A percentile compares a stretch with the other conserved stretches of the same genome.
Evolutionary conservation across 2,329 filamentous ascomycete species (phyloP).

Genomic region (Fusarium zealandicum): DNA sequence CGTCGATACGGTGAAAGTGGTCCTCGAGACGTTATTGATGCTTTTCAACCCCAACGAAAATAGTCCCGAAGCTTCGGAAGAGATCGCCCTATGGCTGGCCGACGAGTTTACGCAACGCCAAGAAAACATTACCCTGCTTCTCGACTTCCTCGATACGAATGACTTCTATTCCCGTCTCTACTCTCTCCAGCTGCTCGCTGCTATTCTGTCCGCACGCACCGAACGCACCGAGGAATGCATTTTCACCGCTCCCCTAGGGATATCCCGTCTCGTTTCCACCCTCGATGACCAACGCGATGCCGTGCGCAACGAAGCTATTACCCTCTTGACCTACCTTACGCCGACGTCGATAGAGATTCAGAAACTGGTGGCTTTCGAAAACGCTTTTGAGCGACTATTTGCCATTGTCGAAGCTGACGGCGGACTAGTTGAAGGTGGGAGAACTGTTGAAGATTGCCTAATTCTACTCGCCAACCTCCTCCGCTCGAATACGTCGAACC

Average conservation of each 20-base stretch:
- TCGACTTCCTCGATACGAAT: conserved; percentile 84
- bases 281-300: conserved; percentile 88
- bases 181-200: conserved; percentile 85
- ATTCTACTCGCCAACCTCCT: conserved; percentile 90
- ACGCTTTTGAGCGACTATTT: conserved; percentile 89
- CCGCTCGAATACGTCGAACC: conserved; percentile 86
- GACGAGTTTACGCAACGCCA: conserved; percentile 98
- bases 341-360: conserved; percentile 87
- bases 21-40: conserved; percentile 93
- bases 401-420: conserved; percentile 83
- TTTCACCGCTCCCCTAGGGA: conserved; percentile 85
- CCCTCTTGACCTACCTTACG: conserved; percentile 88
- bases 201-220: conserved; percentile 83
- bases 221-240: conserved; percentile 96
- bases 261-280: conserved; percentile 82
- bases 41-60: conserved; percentile 77
- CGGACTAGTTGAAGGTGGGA: conserved; percentile 79
- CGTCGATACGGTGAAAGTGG: conserved; percentile 93
- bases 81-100: conserved; percentile 93
- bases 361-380: conserved; percentile 94
- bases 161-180: conserved; percentile 95
- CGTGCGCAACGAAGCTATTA: conserved; percentile 84
- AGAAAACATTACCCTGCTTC: conserved; percentile 91
- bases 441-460: conserved; percentile 90
- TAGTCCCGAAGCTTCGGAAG: conserved; percentile 92